A percentile compares a stretch with the other conserved stretches of the same genome.
Evolutionary conservation across 495 filamentous ascomycete species (phyloP).

Genomic region (Lasiosphaeriaceae sp.): DNA sequence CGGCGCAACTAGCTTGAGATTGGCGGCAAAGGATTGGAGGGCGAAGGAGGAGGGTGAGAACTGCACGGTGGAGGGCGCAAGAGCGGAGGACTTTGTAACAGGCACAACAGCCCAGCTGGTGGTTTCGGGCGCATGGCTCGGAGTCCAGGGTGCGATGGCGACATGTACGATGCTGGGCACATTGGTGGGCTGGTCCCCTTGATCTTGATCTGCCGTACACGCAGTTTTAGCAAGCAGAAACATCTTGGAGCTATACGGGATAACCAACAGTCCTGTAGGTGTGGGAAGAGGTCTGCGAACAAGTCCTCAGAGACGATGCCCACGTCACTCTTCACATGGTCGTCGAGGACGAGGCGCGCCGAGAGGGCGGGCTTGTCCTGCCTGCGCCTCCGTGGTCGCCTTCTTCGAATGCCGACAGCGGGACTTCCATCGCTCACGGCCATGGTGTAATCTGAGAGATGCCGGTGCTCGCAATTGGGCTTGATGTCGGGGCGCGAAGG

Average conservation of each 20-base stretch:
- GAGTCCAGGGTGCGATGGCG: conserved; percentile 78
- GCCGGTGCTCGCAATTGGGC: background rate
- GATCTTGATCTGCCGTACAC: conserved; percentile 12
- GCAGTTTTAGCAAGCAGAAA: conserved; percentile 18
- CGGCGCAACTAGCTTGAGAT: conserved; percentile 55
- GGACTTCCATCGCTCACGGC: conserved; percentile 16
- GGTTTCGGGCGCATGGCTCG: conserved; percentile 58
- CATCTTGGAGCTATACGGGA: background rate
- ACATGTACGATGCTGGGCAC: conserved; percentile 53
- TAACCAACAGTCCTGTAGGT: conserved; percentile 27
- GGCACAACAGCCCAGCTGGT: conserved; percentile 82
- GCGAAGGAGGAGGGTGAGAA: conserved; percentile 79
- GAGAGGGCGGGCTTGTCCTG: conserved; percentile 52
- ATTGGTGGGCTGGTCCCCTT: conserved; percentile 24
- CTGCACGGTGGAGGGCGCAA: conserved; percentile 70
- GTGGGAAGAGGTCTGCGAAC: conserved; percentile 74
- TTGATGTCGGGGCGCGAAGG: background rate
- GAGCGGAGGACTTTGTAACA: conserved; percentile 55
- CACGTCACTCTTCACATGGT: conserved; percentile 81
- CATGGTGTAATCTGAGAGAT: conserved; percentile 15
- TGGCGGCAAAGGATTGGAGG: conserved; percentile 68
- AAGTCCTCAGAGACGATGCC: conserved; percentile 86
- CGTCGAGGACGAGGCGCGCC: conserved; percentile 66
- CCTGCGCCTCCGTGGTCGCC: conserved; percentile 47
- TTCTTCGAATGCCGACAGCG: conserved; percentile 22